A percentile compares a stretch with the other conserved stretches of the same genome.
phyloP scores from a whole-genome alignment of 441 rosid species.

The Manihot esculenta region DNA sequence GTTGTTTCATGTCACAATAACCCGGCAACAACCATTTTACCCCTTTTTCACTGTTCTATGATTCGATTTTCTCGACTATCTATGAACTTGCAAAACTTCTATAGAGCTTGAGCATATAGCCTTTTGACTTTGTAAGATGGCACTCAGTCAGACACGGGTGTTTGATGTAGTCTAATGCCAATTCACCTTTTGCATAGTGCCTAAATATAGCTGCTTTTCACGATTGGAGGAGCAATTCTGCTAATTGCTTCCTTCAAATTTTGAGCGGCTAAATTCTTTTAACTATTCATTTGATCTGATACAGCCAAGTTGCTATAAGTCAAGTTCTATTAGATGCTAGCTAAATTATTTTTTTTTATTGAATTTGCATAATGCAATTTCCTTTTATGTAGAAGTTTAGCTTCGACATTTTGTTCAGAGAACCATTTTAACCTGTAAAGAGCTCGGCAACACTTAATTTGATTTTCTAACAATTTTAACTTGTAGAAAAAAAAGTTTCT shows the following conservation, averaged over 20 bases:
- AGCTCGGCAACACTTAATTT: too few relatives aligned
- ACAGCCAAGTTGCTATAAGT: neutral
- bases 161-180: neutral
- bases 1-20: conserved; percentile 42
- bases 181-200: conserved; percentile 10
- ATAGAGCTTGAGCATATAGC: neutral
- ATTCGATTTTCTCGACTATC: neutral
- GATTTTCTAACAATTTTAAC: too few relatives aligned
- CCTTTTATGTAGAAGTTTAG: too few relatives aligned
- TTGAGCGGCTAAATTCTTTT: neutral
- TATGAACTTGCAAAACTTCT: too few relatives aligned
- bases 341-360: too few relatives aligned
- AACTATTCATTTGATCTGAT: neutral
- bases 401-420: too few relatives aligned
- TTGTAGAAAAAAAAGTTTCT: too few relatives aligned
- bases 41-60: too few relatives aligned
- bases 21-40: conserved; percentile 23
- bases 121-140: neutral
- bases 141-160: conserved; percentile 14
- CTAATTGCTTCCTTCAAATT: neutral
- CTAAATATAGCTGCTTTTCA: neutral
- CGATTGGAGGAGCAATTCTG: neutral
- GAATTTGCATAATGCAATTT: too few relatives aligned
- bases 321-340: too few relatives aligned
- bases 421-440: too few relatives aligned